Base-by-base conservation (phyloP, 257 asterid genomes). In the Ophiorrhiza pumila region DNA sequence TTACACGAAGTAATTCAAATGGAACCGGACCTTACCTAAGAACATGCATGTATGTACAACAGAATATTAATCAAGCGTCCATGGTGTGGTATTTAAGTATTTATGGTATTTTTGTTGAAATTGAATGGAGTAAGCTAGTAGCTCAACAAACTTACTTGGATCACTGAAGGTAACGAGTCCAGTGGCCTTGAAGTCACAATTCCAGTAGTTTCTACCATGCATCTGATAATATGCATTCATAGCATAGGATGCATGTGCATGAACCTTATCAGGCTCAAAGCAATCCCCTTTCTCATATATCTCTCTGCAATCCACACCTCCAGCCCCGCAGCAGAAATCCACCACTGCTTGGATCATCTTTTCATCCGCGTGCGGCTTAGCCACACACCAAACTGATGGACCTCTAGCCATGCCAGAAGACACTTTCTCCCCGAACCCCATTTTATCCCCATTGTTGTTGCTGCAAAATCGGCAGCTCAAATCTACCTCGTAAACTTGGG, bases 331-430 rank as follows among this genome's bases (percentile, higher is more conserved):
- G 68, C 88, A 85, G 71, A 86, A 85, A 67, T 86, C 84, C 59
- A 88, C 6, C 14, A 85, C 87, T 0, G 77, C 85, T 55, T 83
- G 86, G 34, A 86, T 53, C 75, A 86, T 80, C 80, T 83, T 85
- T 82, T 86, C 91, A 59, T 86, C 88, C 0, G 90, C 86, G 17
- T 86, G 90, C 0, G 91, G 91, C 56, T 88, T 86, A 2, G 91
- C 91, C 70, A 88, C 95, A 39, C 95, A 86, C 95, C 95, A 88
- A 29, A 86, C 95, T 4, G 91, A 83, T 57, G 91, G 95, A 6
- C 95, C 91, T 63, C 84, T 74, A 4, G 68, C 83, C 67, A 58
- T 17, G 8, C 73, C 79, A 1, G 77, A 56, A 53, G 74, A 8
- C 35, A 2, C 25, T 42, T 65, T 84, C 79, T 76, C 81, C 71